These are phyloP conservation scores for Climacium dendroides DNA, from an alignment of 225 moss, liverwort and hornwort genomes.

Conservation along the genomic window DNA sequence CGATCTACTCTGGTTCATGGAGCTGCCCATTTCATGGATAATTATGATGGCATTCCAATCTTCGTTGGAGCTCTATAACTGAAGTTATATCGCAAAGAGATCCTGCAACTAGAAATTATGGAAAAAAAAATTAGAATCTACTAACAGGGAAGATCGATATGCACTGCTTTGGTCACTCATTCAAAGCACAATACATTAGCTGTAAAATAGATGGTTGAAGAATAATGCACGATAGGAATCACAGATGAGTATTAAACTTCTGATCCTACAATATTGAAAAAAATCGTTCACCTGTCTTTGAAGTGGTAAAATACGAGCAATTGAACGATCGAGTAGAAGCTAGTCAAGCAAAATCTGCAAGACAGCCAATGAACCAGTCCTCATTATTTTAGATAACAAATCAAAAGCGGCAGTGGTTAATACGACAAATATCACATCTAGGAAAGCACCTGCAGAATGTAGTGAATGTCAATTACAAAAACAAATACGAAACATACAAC, in stretches of 20 bases:
- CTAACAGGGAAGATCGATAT: background rate
- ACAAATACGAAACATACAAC: background rate
- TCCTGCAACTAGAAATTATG: background rate
- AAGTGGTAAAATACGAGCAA: background rate
- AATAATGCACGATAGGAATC: background rate
- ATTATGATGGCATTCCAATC: background rate
- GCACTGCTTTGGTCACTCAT: background rate
- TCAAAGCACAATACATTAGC: background rate
- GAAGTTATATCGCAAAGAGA: background rate
- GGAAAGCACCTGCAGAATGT: background rate
- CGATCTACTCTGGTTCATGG: background rate
- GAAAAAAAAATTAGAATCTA: background rate
- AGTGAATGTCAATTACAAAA: background rate
- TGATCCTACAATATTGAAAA: background rate
- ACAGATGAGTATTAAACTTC: background rate
- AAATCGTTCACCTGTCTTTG: background rate
- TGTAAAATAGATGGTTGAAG: background rate
- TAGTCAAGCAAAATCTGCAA: constrained; percentile 8
- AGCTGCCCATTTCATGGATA: background rate
- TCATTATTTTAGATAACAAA: background rate
- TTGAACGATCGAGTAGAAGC: background rate
- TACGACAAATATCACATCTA: background rate
- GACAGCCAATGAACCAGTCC: background rate
- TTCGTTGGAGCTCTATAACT: background rate
- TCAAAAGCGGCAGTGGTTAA: background rate